A percentile compares a stretch with the other conserved stretches of the same genome.
These are phyloP conservation scores for Ambrosia trifida DNA, from an alignment of 129 eudicot genomes.

Conservation along the genomic window DNA sequence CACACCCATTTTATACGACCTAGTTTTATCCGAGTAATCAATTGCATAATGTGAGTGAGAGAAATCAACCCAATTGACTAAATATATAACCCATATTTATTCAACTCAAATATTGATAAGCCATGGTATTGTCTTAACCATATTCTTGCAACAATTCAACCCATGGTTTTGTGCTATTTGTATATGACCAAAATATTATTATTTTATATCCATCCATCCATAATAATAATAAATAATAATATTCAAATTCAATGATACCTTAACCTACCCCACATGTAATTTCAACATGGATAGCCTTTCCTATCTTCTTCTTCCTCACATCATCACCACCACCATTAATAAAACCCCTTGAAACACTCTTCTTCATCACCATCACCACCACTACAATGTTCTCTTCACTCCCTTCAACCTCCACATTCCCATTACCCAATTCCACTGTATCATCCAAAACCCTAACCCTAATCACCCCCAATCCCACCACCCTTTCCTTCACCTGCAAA, in stretches of 20 bases:
- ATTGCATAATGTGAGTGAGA: too few relatives aligned
- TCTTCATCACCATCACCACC: not conserved
- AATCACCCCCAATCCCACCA: constrained; percentile 11
- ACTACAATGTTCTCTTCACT: constrained; percentile 42
- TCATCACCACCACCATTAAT: constrained; percentile 12
- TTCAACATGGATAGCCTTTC: constrained; percentile 36
- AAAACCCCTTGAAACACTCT: not conserved
- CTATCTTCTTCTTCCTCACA: constrained; percentile 20
- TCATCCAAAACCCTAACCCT: constrained; percentile 20
- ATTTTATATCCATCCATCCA: not conserved
- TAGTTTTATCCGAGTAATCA: too few relatives aligned
- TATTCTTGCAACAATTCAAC: too few relatives aligned
- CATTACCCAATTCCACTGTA: constrained; percentile 20
- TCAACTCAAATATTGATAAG: too few relatives aligned
- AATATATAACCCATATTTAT: too few relatives aligned
- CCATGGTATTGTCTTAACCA: too few relatives aligned
- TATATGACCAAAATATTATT: constrained; percentile 6
- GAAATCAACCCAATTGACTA: too few relatives aligned
- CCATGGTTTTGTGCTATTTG: constrained; percentile 11
- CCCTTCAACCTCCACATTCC: constrained; percentile 37
- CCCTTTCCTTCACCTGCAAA: constrained; percentile 15
- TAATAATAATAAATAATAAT: too few relatives aligned
- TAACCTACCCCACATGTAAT: constrained; percentile 19
- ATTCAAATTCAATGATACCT: not conserved
- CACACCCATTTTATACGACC: too few relatives aligned